phyloP scores from a whole-genome alignment of 257 asterid genomes.

The Cinchona pubescens region DNA sequence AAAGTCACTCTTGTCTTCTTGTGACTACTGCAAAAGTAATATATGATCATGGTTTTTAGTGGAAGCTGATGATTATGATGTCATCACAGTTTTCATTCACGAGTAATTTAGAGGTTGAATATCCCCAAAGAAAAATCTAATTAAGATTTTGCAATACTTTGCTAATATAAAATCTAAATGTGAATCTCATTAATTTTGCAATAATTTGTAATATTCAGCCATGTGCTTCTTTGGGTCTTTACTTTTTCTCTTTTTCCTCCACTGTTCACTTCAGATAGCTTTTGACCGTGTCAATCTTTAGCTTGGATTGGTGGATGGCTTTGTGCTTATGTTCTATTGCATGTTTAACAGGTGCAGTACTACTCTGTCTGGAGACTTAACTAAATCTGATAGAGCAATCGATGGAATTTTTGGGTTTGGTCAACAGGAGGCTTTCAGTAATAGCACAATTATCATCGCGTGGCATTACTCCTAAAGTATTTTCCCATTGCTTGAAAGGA shows the following conservation, averaged over 20 bases:
- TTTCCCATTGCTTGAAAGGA: conserved; percentile 91
- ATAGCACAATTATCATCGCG: conserved; percentile 76
- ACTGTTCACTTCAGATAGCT: neutral
- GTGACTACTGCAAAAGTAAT: neutral
- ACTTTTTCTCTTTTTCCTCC: neutral
- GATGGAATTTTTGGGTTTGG: conserved; percentile 95
- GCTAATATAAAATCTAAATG: no score
- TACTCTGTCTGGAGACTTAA: conserved; percentile 68
- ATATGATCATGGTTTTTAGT: neutral
- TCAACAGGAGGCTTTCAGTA: conserved; percentile 68
- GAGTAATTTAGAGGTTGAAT: neutral
- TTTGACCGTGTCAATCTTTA: neutral
- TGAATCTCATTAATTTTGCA: neutral
- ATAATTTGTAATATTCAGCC: neutral
- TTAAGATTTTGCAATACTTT: neutral
- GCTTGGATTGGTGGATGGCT: neutral
- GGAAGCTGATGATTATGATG: neutral
- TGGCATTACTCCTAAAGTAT: conserved; percentile 73
- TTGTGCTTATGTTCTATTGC: conserved; percentile 13
- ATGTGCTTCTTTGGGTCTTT: neutral
- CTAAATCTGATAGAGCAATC: conserved; percentile 79
- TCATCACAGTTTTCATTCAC: neutral
- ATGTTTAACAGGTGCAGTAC: conserved; percentile 76
- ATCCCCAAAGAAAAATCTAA: neutral
- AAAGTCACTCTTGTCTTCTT: neutral